Percentiles rank a stretch among this genome's conserved stretches.
Evolutionary conservation across 2,329 filamentous ascomycete species (phyloP).

Genomic region (Mollisiaceae sp.): DNA sequence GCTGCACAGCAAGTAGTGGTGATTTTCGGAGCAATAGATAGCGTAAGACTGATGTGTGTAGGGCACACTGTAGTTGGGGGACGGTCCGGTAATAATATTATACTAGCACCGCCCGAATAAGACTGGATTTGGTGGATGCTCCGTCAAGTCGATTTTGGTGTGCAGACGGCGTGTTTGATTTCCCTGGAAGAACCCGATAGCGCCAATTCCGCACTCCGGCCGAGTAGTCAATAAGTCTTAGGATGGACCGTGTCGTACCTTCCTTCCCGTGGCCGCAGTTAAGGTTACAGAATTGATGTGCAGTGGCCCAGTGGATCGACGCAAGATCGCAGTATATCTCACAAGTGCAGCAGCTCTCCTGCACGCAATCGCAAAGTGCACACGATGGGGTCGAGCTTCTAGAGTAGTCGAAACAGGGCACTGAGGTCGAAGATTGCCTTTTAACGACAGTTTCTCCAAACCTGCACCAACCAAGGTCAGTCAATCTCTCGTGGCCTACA

Average conservation of each 20-base stretch:
- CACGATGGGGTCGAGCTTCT: not conserved
- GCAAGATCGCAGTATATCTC: not conserved
- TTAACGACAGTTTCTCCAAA: not conserved
- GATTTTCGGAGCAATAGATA: not conserved
- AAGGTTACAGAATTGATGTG: constrained; percentile 19
- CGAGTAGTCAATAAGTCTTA: constrained; percentile 18
- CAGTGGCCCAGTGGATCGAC: constrained; percentile 9
- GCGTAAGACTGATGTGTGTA: constrained; percentile 10
- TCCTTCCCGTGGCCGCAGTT: constrained; percentile 27
- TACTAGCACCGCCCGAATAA: constrained; percentile 14
- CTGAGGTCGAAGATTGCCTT: not conserved
- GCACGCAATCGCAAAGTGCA: constrained; percentile 6
- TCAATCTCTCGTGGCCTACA: constrained; percentile 20
- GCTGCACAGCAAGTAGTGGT: not conserved
- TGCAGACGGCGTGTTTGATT: constrained; percentile 20
- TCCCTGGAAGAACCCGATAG: constrained; percentile 15
- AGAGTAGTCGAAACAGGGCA: not conserved
- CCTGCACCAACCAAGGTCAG: constrained; percentile 23
- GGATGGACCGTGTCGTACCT: constrained; percentile 36
- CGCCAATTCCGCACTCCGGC: constrained; percentile 20
- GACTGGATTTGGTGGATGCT: constrained; percentile 17
- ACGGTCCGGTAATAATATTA: constrained; percentile 28
- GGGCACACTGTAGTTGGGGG: constrained; percentile 18
- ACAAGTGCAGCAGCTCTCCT: not conserved
- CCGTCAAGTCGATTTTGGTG: constrained; percentile 20